Evolutionary conservation across 768 basidiomycete genomes (phyloP).

Genomic region (Russula sp.): DNA sequence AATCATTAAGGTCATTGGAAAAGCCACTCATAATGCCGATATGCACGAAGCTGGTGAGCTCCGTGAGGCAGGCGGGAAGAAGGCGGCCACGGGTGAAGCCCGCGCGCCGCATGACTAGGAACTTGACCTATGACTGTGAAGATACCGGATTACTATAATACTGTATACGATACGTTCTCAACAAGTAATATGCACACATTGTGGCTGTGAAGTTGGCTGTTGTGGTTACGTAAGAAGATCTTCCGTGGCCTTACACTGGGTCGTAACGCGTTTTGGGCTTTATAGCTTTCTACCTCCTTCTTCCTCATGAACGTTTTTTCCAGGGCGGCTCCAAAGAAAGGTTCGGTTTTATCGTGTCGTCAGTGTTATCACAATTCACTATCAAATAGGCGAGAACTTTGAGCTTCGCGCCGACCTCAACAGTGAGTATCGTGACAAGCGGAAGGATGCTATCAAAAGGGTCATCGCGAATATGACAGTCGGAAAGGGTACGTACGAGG

Average conservation of each 20-base stretch:
- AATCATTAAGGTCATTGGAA: constrained; percentile 39
- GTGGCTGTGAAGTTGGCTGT: too few species aligned
- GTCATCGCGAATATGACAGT: constrained; percentile 99
- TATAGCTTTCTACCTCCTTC: background rate
- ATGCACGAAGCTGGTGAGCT: constrained; percentile 51
- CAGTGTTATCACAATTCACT: background rate
- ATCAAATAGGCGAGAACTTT: constrained; percentile 77
- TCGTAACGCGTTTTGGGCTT: background rate
- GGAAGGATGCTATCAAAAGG: constrained; percentile 97
- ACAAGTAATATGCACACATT: too few species aligned
- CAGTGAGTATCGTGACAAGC: constrained; percentile 89
- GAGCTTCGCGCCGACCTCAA: constrained; percentile 96
- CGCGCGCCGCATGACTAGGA: constrained; percentile 36
- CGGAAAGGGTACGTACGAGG: constrained; percentile 71
- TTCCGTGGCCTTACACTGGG: background rate
- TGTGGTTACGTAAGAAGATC: background rate
- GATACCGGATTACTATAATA: background rate
- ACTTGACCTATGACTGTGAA: background rate
- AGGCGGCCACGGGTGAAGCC: constrained; percentile 35
- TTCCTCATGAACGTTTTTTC: constrained; percentile 19
- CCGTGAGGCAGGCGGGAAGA: constrained; percentile 46
- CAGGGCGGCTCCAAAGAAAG: constrained; percentile 25
- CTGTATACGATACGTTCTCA: too few species aligned
- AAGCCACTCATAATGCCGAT: constrained; percentile 39
- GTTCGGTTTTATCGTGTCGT: background rate